These are phyloP conservation scores for Pseudocercospora fuligena DNA, from an alignment of 2,329 filamentous ascomycete species.

Conservation along the genomic window DNA sequence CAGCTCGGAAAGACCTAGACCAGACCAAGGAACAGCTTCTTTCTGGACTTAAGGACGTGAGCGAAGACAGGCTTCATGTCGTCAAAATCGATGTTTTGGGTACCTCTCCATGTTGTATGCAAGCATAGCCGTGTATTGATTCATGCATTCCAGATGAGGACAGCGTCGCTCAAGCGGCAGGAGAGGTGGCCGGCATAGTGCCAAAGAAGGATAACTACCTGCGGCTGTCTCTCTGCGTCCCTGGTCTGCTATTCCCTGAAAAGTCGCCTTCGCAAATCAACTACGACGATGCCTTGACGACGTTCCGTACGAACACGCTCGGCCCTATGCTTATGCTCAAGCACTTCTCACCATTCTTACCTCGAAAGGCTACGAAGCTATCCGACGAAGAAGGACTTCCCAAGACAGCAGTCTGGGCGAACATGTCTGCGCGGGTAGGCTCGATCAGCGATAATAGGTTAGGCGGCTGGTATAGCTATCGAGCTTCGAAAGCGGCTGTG, in stretches of 20 bases:
- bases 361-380: conserved; percentile 58
- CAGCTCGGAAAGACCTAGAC: conserved; percentile 60
- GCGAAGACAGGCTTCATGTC: conserved; percentile 56
- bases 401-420: conserved; percentile 66
- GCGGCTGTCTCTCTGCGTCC: conserved; percentile 70
- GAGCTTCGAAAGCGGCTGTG: conserved; percentile 75
- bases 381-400: conserved; percentile 45
- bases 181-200: conserved; percentile 42
- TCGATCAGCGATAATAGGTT: conserved; percentile 72
- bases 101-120: conserved; percentile 39
- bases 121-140: background rate
- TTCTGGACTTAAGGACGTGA: conserved; percentile 52
- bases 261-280: conserved; percentile 71
- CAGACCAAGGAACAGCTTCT: conserved; percentile 57
- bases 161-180: conserved; percentile 63
- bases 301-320: conserved; percentile 74
- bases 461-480: conserved; percentile 84
- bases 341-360: conserved; percentile 72
- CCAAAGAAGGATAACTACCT: conserved; percentile 59
- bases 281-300: conserved; percentile 64
- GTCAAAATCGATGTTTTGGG: conserved; percentile 63
- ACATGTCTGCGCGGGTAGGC: conserved; percentile 79
- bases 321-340: conserved; percentile 78
- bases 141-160: conserved; percentile 58
- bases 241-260: conserved; percentile 75